Evolutionary conservation across 495 filamentous ascomycete genomes (phyloP).

Genomic region (Wilcoxina mikolae): DNA sequence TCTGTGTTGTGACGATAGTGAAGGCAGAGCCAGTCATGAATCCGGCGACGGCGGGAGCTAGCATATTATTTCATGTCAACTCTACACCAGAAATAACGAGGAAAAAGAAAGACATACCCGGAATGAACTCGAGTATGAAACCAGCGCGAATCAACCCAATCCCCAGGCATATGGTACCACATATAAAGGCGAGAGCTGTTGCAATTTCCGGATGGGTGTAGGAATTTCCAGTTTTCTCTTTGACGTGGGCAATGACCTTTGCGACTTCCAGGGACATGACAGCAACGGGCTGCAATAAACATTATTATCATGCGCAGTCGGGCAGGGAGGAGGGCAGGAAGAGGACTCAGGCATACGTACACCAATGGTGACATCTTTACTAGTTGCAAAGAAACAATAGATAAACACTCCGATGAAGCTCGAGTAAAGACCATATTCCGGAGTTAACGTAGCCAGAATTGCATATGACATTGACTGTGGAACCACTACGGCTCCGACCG

Average conservation of each 20-base stretch:
- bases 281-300: conserved; percentile 33
- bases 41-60: conserved; percentile 34
- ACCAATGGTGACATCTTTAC: conserved; percentile 55
- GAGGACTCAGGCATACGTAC: conserved; percentile 37
- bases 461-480: conserved; percentile 55
- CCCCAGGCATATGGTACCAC: conserved; percentile 35
- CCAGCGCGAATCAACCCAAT: conserved; percentile 37
- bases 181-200: conserved; percentile 35
- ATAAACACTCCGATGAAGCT: conserved; percentile 52
- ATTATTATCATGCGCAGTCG: background rate
- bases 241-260: conserved; percentile 27
- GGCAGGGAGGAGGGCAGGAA: background rate
- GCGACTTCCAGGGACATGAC: conserved; percentile 33
- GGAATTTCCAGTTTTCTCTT: conserved; percentile 14
- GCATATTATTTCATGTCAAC: background rate
- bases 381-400: conserved; percentile 55
- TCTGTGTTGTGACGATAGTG: conserved; percentile 38
- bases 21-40: conserved; percentile 44
- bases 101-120: conserved; percentile 22
- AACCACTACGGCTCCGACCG: conserved; percentile 37
- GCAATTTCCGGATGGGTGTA: conserved; percentile 33
- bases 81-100: background rate
- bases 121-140: conserved; percentile 42
- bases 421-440: conserved; percentile 50
- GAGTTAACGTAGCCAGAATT: conserved; percentile 40